These are phyloP conservation scores for Lithospermum erythrorhizon DNA, from an alignment of 257 asterid species.

Conservation along the genomic window DNA sequence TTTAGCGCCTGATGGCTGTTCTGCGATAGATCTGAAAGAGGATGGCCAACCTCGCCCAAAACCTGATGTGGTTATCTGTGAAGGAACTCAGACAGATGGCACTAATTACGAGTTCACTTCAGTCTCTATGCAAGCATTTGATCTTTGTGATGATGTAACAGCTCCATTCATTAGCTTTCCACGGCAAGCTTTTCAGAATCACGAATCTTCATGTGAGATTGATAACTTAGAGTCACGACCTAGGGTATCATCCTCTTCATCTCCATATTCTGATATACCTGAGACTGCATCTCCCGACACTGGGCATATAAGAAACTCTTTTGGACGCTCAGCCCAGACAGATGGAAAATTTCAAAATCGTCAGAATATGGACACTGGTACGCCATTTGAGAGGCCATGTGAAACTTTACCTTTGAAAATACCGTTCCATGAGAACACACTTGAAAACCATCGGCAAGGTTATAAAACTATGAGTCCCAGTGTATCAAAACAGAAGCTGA, in stretches of 20 bases:
- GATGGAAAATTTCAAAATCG: conserved; percentile 24
- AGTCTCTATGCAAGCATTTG: conserved; percentile 66
- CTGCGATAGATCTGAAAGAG: conserved; percentile 25
- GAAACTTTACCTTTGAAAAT: conserved; percentile 7
- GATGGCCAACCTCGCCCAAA: conserved; percentile 25
- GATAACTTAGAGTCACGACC: conserved; percentile 39
- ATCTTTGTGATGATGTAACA: conserved; percentile 47
- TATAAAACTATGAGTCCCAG: conserved; percentile 25
- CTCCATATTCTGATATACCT: conserved; percentile 34
- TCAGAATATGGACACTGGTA: conserved; percentile 24
- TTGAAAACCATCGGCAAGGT: conserved; percentile 18
- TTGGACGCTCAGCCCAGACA: conserved; percentile 15
- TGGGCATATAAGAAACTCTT: conserved; percentile 23
- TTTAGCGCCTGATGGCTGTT: conserved; percentile 23
- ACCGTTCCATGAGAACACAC: neutral
- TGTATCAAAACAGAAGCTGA: conserved; percentile 24
- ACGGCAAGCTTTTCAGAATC: conserved; percentile 26
- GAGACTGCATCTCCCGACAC: conserved; percentile 22
- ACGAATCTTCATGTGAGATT: conserved; percentile 24
- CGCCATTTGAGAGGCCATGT: conserved; percentile 24
- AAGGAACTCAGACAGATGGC: conserved; percentile 49
- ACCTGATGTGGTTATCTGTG: conserved; percentile 25
- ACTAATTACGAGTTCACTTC: conserved; percentile 72
- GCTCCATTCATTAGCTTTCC: conserved; percentile 29
- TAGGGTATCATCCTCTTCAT: conserved; percentile 42